Evolutionary conservation across 768 basidiomycete genomes (phyloP), one percentile per base, ranked within the genome.

Genomic region (Boletus reticulatus): DNA sequence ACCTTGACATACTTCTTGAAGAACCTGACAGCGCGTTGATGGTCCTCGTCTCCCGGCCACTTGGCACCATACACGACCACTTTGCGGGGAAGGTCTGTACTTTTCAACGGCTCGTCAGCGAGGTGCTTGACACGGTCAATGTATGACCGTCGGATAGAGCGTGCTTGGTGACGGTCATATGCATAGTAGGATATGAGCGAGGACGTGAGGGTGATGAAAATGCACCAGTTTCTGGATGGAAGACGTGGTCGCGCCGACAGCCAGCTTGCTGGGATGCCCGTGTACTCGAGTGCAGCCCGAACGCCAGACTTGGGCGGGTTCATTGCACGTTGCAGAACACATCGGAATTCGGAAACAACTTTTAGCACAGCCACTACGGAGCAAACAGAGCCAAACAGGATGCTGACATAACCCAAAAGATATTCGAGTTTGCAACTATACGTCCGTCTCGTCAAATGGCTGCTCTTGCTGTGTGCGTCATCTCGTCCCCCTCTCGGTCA

Each of bases 1-100:
- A 97, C 97, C 89, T 97, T 96, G 77, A 98, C 84, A 74, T 97
- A 98, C 79, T 91, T 93, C 71, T 91, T 88, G 78, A 98, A 98
- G 77, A 93, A 92, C 74, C 80, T 86, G 70, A 92, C 76, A 53
- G 85, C 81, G 55, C 89, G 82, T 68, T 94, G 86, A 59, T 87
- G 85, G 68, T 98, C 94, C 64, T 95, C 92, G 71, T 99, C 97
- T 27, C 90, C 94, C 0, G 95, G 95, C 85, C 94, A 97, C 72
- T 90, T 92, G 27, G 84, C 82, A 34, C 88, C 92, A 63, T 91
- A 92, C 19, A 98, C 94, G 9, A 80, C 87, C 55, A 97, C 85
- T 67, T 86, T 90, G 34, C 94, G 82, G 6, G 89, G 84, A 48
- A 79, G 73, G 19, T 84, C 92, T 61, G 86, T 69, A 10, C 82